These are phyloP conservation scores for Dichotomocladium elegans DNA, from an alignment of 371 early-diverging fungal species.

Conservation along the genomic window DNA sequence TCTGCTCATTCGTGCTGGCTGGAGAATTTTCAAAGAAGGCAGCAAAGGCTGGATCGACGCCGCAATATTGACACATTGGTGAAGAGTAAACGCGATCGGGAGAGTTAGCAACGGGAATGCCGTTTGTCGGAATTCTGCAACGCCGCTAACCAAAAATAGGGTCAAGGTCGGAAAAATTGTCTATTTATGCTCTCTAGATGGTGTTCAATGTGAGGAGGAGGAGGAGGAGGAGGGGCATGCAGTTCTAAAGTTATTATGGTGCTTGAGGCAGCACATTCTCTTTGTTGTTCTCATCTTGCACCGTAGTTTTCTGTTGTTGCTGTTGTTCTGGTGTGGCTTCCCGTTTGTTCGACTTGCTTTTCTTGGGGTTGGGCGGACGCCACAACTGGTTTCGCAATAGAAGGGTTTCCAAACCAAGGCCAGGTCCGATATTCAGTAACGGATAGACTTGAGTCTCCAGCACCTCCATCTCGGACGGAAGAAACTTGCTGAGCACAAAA, in stretches of 20 bases:
- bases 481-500: constrained; percentile 60
- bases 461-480: constrained; percentile 33
- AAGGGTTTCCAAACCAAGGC: constrained; percentile 16
- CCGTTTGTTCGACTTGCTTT: constrained; percentile 1
- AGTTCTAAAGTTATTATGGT: too few species aligned
- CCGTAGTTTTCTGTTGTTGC: not conserved
- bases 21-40: constrained; percentile 15
- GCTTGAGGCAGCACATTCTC: too few species aligned
- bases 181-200: too few species aligned
- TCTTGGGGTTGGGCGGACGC: constrained; percentile 10
- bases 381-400: constrained; percentile 12
- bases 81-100: not conserved
- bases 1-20: not conserved
- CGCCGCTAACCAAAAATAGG: too few species aligned
- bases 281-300: too few species aligned
- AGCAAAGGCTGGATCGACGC: constrained; percentile 27
- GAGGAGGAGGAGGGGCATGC: too few species aligned
- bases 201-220: too few species aligned
- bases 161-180: too few species aligned
- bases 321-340: not conserved
- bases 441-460: constrained; percentile 39
- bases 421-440: constrained; percentile 11
- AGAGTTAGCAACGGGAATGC: not conserved
- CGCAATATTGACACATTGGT: constrained; percentile 28
- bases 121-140: not conserved